Conservation (phyloP, 306 rosid genomes). For the Inga laurina region DNA sequence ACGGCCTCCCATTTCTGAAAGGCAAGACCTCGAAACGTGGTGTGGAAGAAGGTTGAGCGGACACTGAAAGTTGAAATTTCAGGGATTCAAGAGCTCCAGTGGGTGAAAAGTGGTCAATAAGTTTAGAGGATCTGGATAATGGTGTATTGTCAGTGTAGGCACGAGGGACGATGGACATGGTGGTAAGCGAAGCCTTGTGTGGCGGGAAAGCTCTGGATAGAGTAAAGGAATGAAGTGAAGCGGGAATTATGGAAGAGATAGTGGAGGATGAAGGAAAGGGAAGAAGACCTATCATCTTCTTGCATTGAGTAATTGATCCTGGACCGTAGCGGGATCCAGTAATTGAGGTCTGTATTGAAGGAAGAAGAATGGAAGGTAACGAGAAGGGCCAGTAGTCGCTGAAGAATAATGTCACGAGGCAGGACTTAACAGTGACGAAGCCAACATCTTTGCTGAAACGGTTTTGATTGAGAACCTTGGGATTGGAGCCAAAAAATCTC, state of each 20-base stretch:
- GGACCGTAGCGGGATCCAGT: not conserved
- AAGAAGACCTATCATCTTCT: constrained; percentile 32
- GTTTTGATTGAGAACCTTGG: not conserved
- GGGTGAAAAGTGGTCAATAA: constrained; percentile 54
- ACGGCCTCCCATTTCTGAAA: constrained; percentile 66
- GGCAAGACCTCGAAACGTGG: constrained; percentile 73
- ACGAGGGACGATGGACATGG: constrained; percentile 60
- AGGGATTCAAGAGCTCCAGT: constrained; percentile 64
- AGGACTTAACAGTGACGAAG: not conserved
- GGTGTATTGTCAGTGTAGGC: constrained; percentile 76
- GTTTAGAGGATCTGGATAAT: constrained; percentile 51
- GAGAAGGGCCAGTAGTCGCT: not conserved
- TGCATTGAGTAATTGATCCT: constrained; percentile 9
- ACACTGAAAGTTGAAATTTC: constrained; percentile 46
- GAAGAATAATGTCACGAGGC: not conserved
- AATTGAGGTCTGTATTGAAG: not conserved
- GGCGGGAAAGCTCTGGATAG: constrained; percentile 25
- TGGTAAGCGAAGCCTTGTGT: constrained; percentile 12
- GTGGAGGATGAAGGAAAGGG: constrained; percentile 30
- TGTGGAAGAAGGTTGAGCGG: constrained; percentile 43
- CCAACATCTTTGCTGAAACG: constrained; percentile 18
- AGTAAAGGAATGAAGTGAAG: constrained; percentile 10
- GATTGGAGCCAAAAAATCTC: not conserved
- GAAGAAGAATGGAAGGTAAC: constrained; percentile 12
- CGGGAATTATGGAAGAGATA: constrained; percentile 20